Evolutionary conservation across 495 filamentous ascomycete genomes (phyloP), one percentile per base, ranked within the genome.

Genomic region (Hapsidospora chrysogenum): DNA sequence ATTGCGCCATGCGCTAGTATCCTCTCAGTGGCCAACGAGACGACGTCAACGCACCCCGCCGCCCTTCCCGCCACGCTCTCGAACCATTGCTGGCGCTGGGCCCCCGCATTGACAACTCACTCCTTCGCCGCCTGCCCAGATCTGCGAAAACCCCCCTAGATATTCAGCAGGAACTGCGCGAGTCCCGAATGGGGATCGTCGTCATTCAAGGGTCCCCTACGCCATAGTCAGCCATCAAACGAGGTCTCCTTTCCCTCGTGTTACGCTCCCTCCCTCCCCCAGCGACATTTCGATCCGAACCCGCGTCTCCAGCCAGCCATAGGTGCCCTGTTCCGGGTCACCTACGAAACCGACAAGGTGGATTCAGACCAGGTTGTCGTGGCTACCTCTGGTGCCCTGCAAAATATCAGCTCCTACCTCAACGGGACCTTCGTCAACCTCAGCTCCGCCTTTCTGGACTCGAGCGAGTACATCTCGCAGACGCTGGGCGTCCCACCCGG

Each of bases 301-400:
- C n/a, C n/a, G n/a, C n/a, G n/a, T n/a, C 23, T 26, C 23, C 11
- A 11, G 23, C 11, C 6, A 6, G 6, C 11, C 23, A 26, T 26
- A 26, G 23, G 23, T 26, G 23, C 11, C 23, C 23, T 26, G 23
- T 26, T 26, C 6, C 14, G 30, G 30, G 30, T 13, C 17, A 20
- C 32, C 9, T 26, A 26, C 32, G 17, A 16, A 6, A 11, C 23
- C 51, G 52, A 45, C 61, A 72, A 70, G 45, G 64, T 72, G 68
- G 66, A 64, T 71, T 67, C 63, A 49, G 52, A 47, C 49, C 47
- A 54, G 45, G 49, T 42, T 48, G 29, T 49, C 45, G 50, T 55
- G 61, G 64, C 64, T 58, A 63, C 63, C 38, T 54, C 55, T 44
- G 64, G 64, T 66, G 66, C 63, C 54, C 54, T 55, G 51, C 57